These are phyloP conservation scores for Solanum piurae DNA, from an alignment of 257 asterid species.

Conservation along the genomic window DNA sequence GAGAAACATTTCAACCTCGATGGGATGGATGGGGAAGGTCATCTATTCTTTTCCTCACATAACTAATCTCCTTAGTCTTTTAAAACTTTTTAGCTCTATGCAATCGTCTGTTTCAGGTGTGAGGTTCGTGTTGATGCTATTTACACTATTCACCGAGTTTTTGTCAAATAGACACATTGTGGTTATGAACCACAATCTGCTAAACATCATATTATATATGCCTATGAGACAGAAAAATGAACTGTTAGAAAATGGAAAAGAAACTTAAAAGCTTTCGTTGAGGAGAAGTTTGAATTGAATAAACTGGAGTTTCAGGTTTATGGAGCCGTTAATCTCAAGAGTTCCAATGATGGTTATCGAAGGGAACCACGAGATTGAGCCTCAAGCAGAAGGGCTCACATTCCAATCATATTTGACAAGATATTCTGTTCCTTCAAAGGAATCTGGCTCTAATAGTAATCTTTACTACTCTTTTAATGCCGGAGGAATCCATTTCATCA, in stretches of 20 bases:
- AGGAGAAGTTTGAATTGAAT: neutral
- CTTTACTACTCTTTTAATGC: conserved; percentile 79
- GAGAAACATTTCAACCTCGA: conserved; percentile 79
- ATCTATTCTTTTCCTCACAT: neutral
- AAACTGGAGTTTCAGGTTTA: conserved; percentile 38
- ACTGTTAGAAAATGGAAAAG: neutral
- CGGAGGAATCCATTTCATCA: conserved; percentile 72
- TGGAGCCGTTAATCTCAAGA: conserved; percentile 69
- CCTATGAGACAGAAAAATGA: neutral
- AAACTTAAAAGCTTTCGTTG: neutral
- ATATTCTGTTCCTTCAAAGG: conserved; percentile 71
- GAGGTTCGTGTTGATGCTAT: neutral
- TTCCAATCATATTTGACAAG: conserved; percentile 56
- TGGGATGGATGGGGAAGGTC: conserved; percentile 98
- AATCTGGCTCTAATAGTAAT: conserved; percentile 51
- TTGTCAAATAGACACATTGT: neutral
- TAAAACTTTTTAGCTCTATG: neutral
- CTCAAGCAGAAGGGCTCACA: conserved; percentile 40
- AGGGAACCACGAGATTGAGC: conserved; percentile 94
- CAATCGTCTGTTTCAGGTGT: neutral
- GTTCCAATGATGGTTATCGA: conserved; percentile 85
- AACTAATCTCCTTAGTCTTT: neutral
- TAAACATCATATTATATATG: neutral
- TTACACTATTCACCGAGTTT: neutral
- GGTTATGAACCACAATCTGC: neutral